Evolutionary conservation across 305 asterid genomes (phyloP).

Genomic region (Solanum hybrid): DNA sequence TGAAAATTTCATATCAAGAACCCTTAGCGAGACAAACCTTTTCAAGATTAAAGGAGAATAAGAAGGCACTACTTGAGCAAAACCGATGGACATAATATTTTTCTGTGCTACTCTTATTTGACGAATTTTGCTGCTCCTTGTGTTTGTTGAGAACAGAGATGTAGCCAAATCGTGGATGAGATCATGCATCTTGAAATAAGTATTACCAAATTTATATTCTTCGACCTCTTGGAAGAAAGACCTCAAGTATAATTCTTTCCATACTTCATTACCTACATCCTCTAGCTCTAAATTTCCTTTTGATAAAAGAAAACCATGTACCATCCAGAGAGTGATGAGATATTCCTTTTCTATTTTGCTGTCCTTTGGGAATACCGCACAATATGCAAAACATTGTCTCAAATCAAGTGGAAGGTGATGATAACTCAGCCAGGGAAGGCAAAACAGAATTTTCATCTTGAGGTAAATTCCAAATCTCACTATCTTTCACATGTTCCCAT

Average conservation of each 20-base stretch:
- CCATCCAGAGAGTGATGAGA: background rate
- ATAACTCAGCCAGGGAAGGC: background rate
- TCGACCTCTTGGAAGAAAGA: background rate
- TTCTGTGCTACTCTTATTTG: background rate
- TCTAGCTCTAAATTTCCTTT: background rate
- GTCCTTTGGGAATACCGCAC: background rate
- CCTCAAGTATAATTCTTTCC: background rate
- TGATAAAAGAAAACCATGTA: background rate
- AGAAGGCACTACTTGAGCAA: background rate
- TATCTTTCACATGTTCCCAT: conserved; percentile 22
- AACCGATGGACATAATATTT: conserved; percentile 4
- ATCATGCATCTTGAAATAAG: background rate
- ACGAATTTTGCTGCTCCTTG: background rate
- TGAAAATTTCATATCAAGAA: too few species aligned
- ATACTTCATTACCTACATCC: background rate
- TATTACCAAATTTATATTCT: background rate
- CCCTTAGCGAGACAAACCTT: too few species aligned
- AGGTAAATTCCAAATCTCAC: conserved; percentile 23
- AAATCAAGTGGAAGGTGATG: background rate
- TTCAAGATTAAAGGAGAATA: too few species aligned
- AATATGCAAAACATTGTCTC: background rate
- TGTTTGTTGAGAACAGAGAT: background rate
- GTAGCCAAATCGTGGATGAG: background rate
- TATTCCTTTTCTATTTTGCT: background rate
- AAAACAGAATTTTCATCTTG: background rate